Evolutionary conservation across 257 asterid species (phyloP).

Genomic region (Perilla frutescens): DNA sequence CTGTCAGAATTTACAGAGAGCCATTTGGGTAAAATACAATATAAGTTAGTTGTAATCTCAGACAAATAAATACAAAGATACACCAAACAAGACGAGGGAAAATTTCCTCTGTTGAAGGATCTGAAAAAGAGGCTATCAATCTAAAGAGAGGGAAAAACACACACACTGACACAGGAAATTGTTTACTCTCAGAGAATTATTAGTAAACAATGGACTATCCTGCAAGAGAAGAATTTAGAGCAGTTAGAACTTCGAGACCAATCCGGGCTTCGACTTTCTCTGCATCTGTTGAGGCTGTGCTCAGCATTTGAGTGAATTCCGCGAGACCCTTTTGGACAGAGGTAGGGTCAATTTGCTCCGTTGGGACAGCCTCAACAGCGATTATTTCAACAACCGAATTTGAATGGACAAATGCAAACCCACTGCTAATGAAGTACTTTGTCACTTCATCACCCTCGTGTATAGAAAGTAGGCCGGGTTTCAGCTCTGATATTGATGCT

Average conservation of each 20-base stretch:
- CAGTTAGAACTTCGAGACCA: conserved; percentile 56
- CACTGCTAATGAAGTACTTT: conserved; percentile 60
- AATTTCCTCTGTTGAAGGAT: not conserved
- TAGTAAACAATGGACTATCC: conserved; percentile 32
- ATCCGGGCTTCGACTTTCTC: conserved; percentile 63
- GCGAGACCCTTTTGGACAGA: conserved; percentile 48
- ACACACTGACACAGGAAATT: not conserved
- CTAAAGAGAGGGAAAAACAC: not conserved
- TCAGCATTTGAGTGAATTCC: conserved; percentile 56
- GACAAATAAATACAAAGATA: not conserved
- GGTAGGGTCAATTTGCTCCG: conserved; percentile 53
- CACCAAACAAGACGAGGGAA: not conserved
- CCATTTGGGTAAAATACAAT: not conserved
- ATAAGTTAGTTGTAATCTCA: not conserved
- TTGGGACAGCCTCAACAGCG: conserved; percentile 55
- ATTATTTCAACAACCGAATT: conserved; percentile 55
- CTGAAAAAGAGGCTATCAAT: not conserved
- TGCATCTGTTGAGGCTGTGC: conserved; percentile 50
- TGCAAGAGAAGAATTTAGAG: conserved; percentile 50
- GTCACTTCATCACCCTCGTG: conserved; percentile 54
- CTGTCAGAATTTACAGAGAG: not conserved
- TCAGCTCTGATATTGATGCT: conserved; percentile 60
- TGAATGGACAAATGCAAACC: conserved; percentile 60
- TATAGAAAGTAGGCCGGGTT: conserved; percentile 57
- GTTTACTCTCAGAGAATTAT: not conserved